These are phyloP conservation scores for Schizochytrium sp. DNA, from an alignment of 108 stramenopile species.

Conservation along the genomic window DNA sequence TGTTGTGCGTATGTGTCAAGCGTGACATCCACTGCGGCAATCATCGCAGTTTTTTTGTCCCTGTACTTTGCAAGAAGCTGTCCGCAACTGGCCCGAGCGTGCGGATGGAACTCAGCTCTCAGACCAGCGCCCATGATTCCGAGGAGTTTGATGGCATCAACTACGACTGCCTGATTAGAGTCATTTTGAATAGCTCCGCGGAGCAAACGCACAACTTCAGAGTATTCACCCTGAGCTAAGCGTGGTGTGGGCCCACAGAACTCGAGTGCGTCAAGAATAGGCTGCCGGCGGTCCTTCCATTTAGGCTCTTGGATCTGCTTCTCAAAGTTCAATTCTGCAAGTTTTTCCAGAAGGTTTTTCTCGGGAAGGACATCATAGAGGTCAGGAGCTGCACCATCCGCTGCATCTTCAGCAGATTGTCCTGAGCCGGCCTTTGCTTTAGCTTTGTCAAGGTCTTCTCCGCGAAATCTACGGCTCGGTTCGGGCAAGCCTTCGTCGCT, in stretches of 20 bases:
- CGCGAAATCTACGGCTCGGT: conserved; percentile 4
- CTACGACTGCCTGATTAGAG: conserved; percentile 40
- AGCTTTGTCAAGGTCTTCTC: conserved; percentile 4
- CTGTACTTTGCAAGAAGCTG: conserved; percentile 24
- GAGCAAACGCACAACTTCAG: conserved; percentile 9
- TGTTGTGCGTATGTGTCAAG: conserved; percentile 20
- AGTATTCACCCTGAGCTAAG: conserved; percentile 13
- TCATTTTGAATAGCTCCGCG: conserved; percentile 30
- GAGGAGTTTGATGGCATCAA: conserved; percentile 27
- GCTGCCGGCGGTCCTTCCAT: conserved; percentile 37
- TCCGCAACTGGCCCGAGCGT: background rate
- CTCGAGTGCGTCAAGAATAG: conserved; percentile 1
- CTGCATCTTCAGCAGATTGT: background rate
- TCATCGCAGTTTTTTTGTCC: conserved; percentile 10
- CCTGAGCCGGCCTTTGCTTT: background rate
- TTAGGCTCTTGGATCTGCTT: conserved; percentile 38
- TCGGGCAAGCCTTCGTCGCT: background rate
- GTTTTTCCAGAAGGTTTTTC: conserved; percentile 11
- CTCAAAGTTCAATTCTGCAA: conserved; percentile 29
- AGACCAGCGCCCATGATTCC: conserved; percentile 3
- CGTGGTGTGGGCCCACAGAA: conserved; percentile 34
- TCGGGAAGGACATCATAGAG: conserved; percentile 20
- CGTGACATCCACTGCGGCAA: background rate
- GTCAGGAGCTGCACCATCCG: background rate
- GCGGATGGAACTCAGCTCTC: conserved; percentile 8